Base-by-base conservation (phyloP, 306 rosid species). In the Betula pendula region DNA sequence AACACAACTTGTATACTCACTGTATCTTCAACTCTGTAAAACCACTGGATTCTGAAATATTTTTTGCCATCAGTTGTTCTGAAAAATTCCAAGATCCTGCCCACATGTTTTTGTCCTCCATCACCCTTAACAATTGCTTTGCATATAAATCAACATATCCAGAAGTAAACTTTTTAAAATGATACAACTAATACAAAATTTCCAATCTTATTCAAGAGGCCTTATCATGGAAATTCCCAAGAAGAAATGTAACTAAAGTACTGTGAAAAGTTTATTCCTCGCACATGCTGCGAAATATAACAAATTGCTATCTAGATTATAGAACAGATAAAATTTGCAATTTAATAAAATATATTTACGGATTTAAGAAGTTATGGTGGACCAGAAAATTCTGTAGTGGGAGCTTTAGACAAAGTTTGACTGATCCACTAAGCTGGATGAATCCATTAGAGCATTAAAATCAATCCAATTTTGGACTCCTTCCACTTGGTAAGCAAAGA, bases 31-130 rank as follows among this genome's bases (percentile, higher is more conserved):
- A 90, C 87, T 77, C 88, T 83, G 78, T 90, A 94, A 88, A 92
- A 94, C 98, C 98, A 94, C 77, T 92, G 98, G 73, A 86, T 96
- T 83, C 97, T 87, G 79, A 94, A 92, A 85, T 90, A 92, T 31
- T 84, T 79, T 79, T 84, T 81, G 51, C 82, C 85, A 66, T 85
- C 80, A 60, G 92, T 86, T 85, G 97, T 90, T 75, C 83, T 87
- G 69, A 94, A 94, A 90, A 94, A 90, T 62, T 94, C 98, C 72
- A 92, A 13, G 75, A 94, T 89, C 88, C 85, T 90, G 79, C 98
- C 98, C 70, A 94, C 85, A 68, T 86, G 75, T 12, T 89, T 85
- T 62, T 86, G 40, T 67, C 70, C 84, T 76, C 75, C 96, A 74
- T 92, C 89, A 69, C 97, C 98, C 98, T 94, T 67, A 84, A 79